Conservation (phyloP, 805 yeast species). For the Lachancea sp. region DNA sequence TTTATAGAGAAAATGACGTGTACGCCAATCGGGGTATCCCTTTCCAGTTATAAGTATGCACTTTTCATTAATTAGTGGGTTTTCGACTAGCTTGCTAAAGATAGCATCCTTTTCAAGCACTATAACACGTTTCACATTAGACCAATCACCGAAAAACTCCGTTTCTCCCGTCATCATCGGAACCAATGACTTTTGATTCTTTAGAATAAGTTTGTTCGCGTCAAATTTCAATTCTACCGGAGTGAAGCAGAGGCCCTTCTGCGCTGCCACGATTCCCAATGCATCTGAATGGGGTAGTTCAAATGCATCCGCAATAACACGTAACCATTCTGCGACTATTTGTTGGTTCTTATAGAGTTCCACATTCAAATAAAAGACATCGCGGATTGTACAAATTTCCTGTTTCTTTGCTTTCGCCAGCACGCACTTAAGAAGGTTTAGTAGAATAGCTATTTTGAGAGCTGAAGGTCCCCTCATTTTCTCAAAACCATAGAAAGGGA, state of each 20-base stretch:
- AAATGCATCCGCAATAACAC: slow-evolving; percentile 36
- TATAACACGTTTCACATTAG: slow-evolving; percentile 23
- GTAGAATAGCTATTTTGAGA: slow-evolving; percentile 14
- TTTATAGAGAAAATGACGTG: slow-evolving; percentile 39
- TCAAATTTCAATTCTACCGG: slow-evolving; percentile 3
- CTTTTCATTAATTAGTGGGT: slow-evolving; percentile 6
- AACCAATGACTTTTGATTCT: slow-evolving; percentile 25
- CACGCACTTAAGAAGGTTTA: slow-evolving; percentile 18
- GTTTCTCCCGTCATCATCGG: slow-evolving; percentile 34
- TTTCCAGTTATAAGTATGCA: slow-evolving; percentile 50
- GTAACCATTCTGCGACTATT: slow-evolving; percentile 38
- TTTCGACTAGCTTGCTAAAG: slow-evolving; percentile 32
- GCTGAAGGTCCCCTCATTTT: not conserved
- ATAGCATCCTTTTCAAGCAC: slow-evolving; percentile 53
- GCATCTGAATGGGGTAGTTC: slow-evolving; percentile 32
- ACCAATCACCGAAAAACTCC: not conserved
- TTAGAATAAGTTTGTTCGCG: not conserved
- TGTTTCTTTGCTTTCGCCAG: slow-evolving; percentile 3
- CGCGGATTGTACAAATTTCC: slow-evolving; percentile 37
- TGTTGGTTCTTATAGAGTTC: slow-evolving; percentile 43
- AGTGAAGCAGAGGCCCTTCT: slow-evolving; percentile 44
- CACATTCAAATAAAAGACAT: slow-evolving; percentile 58
- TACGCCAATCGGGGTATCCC: slow-evolving; percentile 61
- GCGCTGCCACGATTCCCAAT: slow-evolving; percentile 45
- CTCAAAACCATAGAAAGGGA: slow-evolving; percentile 12